phyloP scores from a whole-genome alignment of 331 rosid species.

The Prunus yedoensis region DNA sequence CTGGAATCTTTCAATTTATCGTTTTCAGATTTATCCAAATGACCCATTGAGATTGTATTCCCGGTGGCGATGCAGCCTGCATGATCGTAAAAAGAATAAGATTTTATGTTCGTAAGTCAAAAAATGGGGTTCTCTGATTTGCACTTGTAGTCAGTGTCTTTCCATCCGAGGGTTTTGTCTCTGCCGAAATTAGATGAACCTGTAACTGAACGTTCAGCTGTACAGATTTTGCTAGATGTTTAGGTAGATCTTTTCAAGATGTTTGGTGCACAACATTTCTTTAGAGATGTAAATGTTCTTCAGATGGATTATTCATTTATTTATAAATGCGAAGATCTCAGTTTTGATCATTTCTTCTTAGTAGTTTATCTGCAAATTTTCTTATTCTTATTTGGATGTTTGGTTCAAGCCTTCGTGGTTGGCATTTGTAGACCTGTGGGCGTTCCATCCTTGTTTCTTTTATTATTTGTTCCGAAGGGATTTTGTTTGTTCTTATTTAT shows the following conservation, averaged over 20 bases:
- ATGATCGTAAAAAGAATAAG: slow-evolving; percentile 32
- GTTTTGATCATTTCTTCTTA: not conserved
- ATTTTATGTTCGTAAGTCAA: slow-evolving; percentile 25
- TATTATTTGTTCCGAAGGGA: no score
- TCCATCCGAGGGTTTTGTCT: slow-evolving; percentile 7
- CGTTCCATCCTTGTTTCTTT: no score
- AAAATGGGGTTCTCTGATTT: not conserved
- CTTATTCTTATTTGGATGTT: not conserved
- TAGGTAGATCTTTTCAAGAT: not conserved
- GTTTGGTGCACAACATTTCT: not conserved
- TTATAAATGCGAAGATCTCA: not conserved
- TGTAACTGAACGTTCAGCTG: not conserved
- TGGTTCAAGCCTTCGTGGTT: not conserved
- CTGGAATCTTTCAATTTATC: slow-evolving; percentile 41
- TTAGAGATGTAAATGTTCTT: not conserved
- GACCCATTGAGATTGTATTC: slow-evolving; percentile 34
- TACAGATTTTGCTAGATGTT: slow-evolving; percentile 11
- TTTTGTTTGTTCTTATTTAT: no score
- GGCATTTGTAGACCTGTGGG: no score
- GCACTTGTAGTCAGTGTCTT: not conserved
- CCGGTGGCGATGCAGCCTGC: not conserved
- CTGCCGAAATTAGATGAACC: not conserved
- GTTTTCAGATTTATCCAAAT: slow-evolving; percentile 44
- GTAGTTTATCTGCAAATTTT: not conserved
- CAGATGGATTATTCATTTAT: slow-evolving; percentile 9